These are phyloP conservation scores for Hyphopichia pseudoburtonii DNA, from an alignment of 1,139 yeast genomes.

Conservation along the genomic window DNA sequence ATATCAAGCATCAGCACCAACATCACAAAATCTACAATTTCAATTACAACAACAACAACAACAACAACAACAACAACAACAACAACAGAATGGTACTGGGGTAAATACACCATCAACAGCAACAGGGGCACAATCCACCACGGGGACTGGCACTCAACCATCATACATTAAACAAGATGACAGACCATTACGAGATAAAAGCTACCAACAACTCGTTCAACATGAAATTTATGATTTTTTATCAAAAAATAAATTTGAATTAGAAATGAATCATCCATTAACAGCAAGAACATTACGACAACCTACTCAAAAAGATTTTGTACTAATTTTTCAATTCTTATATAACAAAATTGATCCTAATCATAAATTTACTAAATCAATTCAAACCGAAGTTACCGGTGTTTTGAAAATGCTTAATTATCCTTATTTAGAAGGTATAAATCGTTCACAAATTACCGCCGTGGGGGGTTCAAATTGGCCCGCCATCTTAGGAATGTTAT, in stretches of 20 bases:
- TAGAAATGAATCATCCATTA: constrained; percentile 70
- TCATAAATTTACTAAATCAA: constrained; percentile 62
- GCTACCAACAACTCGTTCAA: constrained; percentile 63
- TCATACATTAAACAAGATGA: constrained; percentile 46
- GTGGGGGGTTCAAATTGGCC: constrained; percentile 95
- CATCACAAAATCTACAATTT: constrained; percentile 5
- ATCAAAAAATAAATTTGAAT: constrained; percentile 62
- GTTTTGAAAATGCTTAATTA: constrained; percentile 66
- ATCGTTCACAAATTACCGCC: constrained; percentile 82
- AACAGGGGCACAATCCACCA: constrained; percentile 6
- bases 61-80: constrained; percentile 5
- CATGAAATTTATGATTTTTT: constrained; percentile 70
- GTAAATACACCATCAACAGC: not conserved
- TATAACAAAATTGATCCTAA: constrained; percentile 79
- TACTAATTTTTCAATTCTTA: constrained; percentile 74
- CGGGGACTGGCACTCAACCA: constrained; percentile 3
- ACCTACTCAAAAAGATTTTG: constrained; percentile 90
- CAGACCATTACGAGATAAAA: constrained; percentile 74
- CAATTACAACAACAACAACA: constrained; percentile 7
- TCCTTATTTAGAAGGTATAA: constrained; percentile 79
- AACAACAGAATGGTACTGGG: constrained; percentile 7
- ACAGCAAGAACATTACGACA: constrained; percentile 63
- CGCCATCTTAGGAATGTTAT: constrained; percentile 72
- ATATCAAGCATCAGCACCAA: constrained; percentile 5
- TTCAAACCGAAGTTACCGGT: constrained; percentile 75